phyloP scores from a whole-genome alignment of 805 yeast species.

The Starmerella davenportii region DNA sequence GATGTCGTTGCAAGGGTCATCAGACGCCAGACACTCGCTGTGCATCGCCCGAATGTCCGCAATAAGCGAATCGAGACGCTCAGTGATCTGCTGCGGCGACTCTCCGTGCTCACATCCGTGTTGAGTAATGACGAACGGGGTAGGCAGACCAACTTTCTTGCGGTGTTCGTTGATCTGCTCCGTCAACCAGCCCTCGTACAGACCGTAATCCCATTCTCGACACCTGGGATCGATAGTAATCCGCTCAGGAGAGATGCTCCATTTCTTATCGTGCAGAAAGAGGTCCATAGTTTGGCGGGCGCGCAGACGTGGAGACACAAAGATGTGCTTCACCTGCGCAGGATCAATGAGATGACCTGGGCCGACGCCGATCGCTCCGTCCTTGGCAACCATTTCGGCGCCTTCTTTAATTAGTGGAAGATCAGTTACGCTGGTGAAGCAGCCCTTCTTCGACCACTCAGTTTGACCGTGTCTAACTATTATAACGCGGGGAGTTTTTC shows the following conservation, averaged over 20 bases:
- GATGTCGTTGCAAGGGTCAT: constrained; percentile 45
- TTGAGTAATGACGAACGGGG: constrained; percentile 53
- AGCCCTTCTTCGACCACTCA: constrained; percentile 90
- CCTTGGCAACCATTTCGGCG: constrained; percentile 50
- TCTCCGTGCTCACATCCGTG: constrained; percentile 94
- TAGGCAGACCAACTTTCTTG: constrained; percentile 12
- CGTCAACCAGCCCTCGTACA: constrained; percentile 72
- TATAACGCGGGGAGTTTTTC: constrained; percentile 23
- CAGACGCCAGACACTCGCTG: constrained; percentile 18
- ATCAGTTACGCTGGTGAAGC: constrained; percentile 76
- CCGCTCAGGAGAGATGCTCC: constrained; percentile 13
- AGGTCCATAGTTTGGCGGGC: constrained; percentile 61
- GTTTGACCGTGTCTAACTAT: constrained; percentile 46
- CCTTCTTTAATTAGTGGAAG: constrained; percentile 63
- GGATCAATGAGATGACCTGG: constrained; percentile 45
- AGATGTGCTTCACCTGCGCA: constrained; percentile 38
- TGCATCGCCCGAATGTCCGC: constrained; percentile 38
- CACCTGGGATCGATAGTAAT: constrained; percentile 34
- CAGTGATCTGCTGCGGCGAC: constrained; percentile 41
- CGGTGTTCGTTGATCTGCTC: constrained; percentile 35
- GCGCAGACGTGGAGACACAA: constrained; percentile 66
- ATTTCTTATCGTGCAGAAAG: constrained; percentile 34
- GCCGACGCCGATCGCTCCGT: constrained; percentile 57
- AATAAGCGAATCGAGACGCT: constrained; percentile 56
- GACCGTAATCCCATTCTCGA: constrained; percentile 94